A percentile compares a stretch with the other conserved stretches of the same genome.
These are phyloP conservation scores for Medicago ruthenica DNA, from an alignment of 306 rosid species.

Conservation along the genomic window DNA sequence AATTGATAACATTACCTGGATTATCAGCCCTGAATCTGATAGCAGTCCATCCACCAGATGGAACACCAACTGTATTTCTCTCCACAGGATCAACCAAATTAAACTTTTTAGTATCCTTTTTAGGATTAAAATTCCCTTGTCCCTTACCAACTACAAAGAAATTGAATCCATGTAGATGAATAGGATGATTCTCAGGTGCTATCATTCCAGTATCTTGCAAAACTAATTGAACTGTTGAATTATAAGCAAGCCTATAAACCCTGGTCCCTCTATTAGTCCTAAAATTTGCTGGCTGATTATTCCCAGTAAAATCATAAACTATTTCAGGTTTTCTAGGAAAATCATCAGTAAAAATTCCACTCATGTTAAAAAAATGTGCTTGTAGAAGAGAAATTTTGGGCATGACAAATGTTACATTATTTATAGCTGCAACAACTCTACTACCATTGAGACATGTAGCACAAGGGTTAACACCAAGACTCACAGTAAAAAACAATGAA, in stretches of 20 bases:
- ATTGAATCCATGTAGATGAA: slow-evolving; percentile 87
- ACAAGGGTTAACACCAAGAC: slow-evolving; percentile 81
- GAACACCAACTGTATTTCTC: slow-evolving; percentile 82
- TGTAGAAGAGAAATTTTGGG: slow-evolving; percentile 77
- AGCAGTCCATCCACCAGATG: slow-evolving; percentile 84
- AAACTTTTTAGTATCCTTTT: slow-evolving; percentile 64
- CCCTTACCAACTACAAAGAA: slow-evolving; percentile 84
- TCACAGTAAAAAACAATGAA: slow-evolving; percentile 72
- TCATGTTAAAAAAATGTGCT: slow-evolving; percentile 79
- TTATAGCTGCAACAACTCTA: slow-evolving; percentile 72
- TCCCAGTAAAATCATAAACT: slow-evolving; percentile 66
- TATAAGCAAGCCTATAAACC: slow-evolving; percentile 74
- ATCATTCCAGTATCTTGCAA: slow-evolving; percentile 88
- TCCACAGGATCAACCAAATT: slow-evolving; percentile 85
- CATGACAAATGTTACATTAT: slow-evolving; percentile 82
- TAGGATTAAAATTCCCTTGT: slow-evolving; percentile 68
- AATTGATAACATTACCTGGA: slow-evolving; percentile 61
- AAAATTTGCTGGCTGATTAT: slow-evolving; percentile 60
- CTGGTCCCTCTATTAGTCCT: slow-evolving; percentile 68
- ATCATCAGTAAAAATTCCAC: slow-evolving; percentile 80
- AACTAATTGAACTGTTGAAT: slow-evolving; percentile 75
- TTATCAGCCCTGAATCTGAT: slow-evolving; percentile 87
- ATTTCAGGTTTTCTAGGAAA: slow-evolving; percentile 68
- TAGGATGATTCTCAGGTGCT: slow-evolving; percentile 81
- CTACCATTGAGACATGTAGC: slow-evolving; percentile 58